Base-by-base conservation (phyloP, 2,329 filamentous ascomycete genomes). In the Talaromyces verruculosus region DNA sequence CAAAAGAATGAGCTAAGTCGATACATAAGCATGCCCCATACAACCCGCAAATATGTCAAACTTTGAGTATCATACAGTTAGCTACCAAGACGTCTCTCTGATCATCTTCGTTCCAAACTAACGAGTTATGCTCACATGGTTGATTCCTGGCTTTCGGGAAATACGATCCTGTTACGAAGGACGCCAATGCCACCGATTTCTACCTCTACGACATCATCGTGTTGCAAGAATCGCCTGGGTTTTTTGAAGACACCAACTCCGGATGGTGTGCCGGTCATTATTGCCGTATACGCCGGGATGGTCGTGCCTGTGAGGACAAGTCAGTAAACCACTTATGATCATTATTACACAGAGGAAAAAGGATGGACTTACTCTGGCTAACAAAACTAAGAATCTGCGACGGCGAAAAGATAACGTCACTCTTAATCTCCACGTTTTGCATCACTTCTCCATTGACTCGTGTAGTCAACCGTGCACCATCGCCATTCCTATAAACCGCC, bases 201-300 rank as follows among this genome's bases (percentile, higher is more conserved):
- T 17, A 70, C 67, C 64, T 70, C 68, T 2, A 70, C 67, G 2
- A 67, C 39, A 64, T 71, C 69, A 0, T 62, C 61, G 49, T 70
- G 25, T 35, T 63, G 7, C 30, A 69, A 67, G 15, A 63, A 59
- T 17, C 17, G 37, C 8, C 33, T 35, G 5, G 65, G 65, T 37
- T 25, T 63, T 30, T 47, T 25, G 22, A 66, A 63, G 8, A 19
- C 60, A 22, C 75, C 74, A 1, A 77, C 71, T 0, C 76, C 75
- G 10, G 71, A 69, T 1, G 76, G 76, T 3, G 81, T 82, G 4
- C 80, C 79, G 1, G 78, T 80, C 72, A 80, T 76, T 55, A 81
- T 77, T 22, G 79, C 61, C 2, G 77, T 80, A 5, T 78, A 78
- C n/a, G 72, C 69, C 53, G 73, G 72, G 8, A 81, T 69, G 2